Evolutionary conservation across 2,329 filamentous ascomycete genomes (phyloP), one percentile per base, ranked within the genome.

Genomic region (Diaporthe helianthi): DNA sequence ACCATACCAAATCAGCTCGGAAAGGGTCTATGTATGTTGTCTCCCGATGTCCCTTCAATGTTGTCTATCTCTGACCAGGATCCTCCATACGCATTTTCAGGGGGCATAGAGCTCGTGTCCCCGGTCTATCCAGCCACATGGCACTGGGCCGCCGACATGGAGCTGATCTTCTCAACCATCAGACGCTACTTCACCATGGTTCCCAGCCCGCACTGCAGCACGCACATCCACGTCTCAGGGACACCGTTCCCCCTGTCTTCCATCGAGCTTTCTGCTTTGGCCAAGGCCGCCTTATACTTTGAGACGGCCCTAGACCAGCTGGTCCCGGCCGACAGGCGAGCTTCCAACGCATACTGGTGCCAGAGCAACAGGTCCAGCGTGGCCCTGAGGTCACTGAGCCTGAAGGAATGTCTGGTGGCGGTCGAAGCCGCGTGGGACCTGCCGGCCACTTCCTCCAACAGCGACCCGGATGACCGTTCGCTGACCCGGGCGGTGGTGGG

Each of bases 151-250:
- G 38, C 72, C n/a, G 73, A 79, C 46, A 73, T 80, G 17, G 67
- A 73, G 10, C 69, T 69, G 71, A 76, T 82, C 67, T 81, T 80
- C 72, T 58, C 69, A 26, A 68, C 74, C 4, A 68, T 80, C 2
- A 73, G 75, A 29, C 52, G 60, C 12, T 66, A 71, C 29, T 81
- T 77, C 65, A 54, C 53, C 15, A 12, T 80, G 15, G 58, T 71
- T 17, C 60, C 70, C 0, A 76, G 77, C 10, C 22, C 73, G 1
- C 72, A 78, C 58, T 80, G 78, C 73, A 78, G 79, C 72, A 80
- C 80, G 2, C 80, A 81, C 72, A 74, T 81, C 38, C 80, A 81
- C 73, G 31, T 81, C 17, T 80, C 79, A 4, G 72, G 70, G 22
- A 68, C 72, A 4, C 69, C 74, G 0, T 22, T 64, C 19, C 67